phyloP scores from a whole-genome alignment of 176 grass and related monocot species.

The Oryza longistaminata region DNA sequence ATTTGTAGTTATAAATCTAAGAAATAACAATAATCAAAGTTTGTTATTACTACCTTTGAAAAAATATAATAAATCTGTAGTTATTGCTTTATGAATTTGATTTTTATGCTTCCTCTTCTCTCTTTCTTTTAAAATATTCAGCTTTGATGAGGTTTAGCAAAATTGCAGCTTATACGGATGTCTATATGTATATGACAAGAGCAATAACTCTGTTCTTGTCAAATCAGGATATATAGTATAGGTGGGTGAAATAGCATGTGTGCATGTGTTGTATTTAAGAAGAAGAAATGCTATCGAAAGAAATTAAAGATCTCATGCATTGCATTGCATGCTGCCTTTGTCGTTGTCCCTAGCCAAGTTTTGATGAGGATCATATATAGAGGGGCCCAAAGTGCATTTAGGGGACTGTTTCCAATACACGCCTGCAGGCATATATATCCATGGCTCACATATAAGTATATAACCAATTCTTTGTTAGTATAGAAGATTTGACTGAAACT shows the following conservation, averaged over 20 bases:
- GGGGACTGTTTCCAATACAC: not conserved
- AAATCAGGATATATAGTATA: not conserved
- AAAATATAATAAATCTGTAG: too few species aligned
- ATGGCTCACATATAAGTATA: not conserved
- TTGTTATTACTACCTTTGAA: too few species aligned
- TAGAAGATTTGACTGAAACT: not conserved
- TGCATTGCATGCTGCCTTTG: not conserved
- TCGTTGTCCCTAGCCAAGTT: constrained; percentile 5
- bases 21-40: too few species aligned
- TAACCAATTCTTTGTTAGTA: not conserved
- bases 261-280: not conserved
- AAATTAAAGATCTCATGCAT: constrained; percentile 12
- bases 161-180: too few species aligned
- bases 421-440: not conserved
- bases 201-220: not conserved
- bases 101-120: not conserved
- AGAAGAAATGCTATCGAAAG: not conserved
- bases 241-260: not conserved
- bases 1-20: too few species aligned
- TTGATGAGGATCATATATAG: not conserved
- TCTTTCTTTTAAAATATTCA: not conserved
- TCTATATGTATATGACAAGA: too few species aligned
- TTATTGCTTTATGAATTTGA: too few species aligned
- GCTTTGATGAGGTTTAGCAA: not conserved
- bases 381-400: not conserved